A percentile compares a stretch with the other conserved stretches of the same genome.
phyloP scores from a whole-genome alignment of 23 red algal species.

The Gracilaria vermiculophylla region DNA sequence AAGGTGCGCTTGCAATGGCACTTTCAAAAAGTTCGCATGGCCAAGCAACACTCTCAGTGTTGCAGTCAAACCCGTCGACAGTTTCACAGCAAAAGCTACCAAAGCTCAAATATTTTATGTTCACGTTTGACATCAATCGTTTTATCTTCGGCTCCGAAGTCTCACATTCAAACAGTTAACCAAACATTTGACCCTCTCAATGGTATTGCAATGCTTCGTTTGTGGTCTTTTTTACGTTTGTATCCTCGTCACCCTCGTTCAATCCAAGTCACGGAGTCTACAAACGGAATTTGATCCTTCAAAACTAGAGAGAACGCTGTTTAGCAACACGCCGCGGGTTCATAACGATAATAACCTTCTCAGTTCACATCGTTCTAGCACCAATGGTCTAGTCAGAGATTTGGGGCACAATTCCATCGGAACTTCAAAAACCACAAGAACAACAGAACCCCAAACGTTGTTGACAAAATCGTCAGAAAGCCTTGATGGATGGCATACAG shows the following conservation, averaged over 20 bases:
- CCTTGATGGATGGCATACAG: background rate
- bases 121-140: background rate
- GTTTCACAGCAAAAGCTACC: background rate
- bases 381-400: background rate
- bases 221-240: background rate
- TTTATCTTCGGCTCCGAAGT: background rate
- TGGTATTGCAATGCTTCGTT: background rate
- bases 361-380: background rate
- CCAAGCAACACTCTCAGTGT: background rate
- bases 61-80: background rate
- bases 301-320: background rate
- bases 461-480: background rate
- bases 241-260: background rate
- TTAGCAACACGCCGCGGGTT: background rate
- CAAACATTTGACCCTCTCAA: background rate
- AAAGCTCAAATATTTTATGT: background rate
- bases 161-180: background rate
- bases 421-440: too few species aligned
- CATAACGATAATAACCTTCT: background rate
- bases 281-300: background rate
- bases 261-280: background rate
- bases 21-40: background rate
- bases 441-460: background rate
- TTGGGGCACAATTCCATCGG: background rate
- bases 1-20: background rate